Percentiles rank a stretch among this genome's conserved stretches.
Conservation (phyloP, 2,329 filamentous ascomycete species). For the Calycina herbarum region DNA sequence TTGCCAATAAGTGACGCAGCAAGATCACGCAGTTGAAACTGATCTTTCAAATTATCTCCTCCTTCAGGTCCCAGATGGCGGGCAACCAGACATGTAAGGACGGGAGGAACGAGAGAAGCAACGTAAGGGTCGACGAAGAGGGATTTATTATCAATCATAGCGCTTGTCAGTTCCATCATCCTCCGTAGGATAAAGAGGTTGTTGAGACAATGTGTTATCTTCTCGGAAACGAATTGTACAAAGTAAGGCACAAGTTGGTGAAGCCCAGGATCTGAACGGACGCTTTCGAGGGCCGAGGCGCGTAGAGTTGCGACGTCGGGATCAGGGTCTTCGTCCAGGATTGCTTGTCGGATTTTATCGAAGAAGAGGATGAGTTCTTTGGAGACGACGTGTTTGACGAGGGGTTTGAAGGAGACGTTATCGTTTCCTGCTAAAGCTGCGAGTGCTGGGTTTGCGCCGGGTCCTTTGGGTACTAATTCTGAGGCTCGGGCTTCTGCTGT, state of each 20-base stretch:
- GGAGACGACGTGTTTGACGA: conserved; percentile 93
- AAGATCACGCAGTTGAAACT: conserved; percentile 82
- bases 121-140: conserved; percentile 70
- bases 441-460: conserved; percentile 81
- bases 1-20: conserved; percentile 78
- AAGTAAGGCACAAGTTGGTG: conserved; percentile 97
- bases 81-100: conserved; percentile 87
- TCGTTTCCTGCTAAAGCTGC: conserved; percentile 82
- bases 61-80: conserved; percentile 62
- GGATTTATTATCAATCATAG: conserved; percentile 78
- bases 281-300: conserved; percentile 79
- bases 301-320: conserved; percentile 72
- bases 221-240: conserved; percentile 91
- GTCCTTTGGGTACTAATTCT: conserved; percentile 86
- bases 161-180: conserved; percentile 87
- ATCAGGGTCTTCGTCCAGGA: conserved; percentile 85
- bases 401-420: conserved; percentile 78
- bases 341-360: conserved; percentile 86
- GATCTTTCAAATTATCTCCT: conserved; percentile 53
- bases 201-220: conserved; percentile 91
- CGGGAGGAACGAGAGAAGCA: conserved; percentile 73
- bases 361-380: conserved; percentile 97
- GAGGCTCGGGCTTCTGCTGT: conserved; percentile 78
- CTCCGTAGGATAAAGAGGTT: conserved; percentile 85
- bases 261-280: conserved; percentile 85